phyloP scores from a whole-genome alignment of 192 early-diverging fungal genomes.

The Gaertneriomyces semiglobifer region DNA sequence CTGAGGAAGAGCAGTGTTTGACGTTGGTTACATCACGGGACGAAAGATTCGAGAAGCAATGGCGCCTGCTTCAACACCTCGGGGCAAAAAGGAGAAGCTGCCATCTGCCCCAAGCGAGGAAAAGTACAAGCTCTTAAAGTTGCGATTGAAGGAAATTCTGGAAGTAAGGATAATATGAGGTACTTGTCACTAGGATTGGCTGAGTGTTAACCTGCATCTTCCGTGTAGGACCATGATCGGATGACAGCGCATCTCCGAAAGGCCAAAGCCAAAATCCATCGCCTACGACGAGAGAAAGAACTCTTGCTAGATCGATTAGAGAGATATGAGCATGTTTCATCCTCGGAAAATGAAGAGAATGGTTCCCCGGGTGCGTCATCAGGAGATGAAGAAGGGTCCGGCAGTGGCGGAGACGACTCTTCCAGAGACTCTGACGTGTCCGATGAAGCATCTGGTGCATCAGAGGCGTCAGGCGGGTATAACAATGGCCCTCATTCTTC shows the following conservation, averaged over 20 bases:
- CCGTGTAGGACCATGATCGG: slow-evolving; percentile 31
- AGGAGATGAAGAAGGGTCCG: not conserved
- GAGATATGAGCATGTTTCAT: slow-evolving; percentile 13
- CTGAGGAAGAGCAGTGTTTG: too few relatives aligned
- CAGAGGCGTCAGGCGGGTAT: not conserved
- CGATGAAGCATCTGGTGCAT: not conserved
- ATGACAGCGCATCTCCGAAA: slow-evolving; percentile 22
- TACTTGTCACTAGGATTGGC: not conserved
- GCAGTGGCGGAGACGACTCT: not conserved
- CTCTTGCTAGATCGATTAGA: slow-evolving; percentile 26
- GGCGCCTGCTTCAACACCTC: not conserved
- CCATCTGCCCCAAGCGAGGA: slow-evolving; percentile 13
- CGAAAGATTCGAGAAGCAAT: too few relatives aligned
- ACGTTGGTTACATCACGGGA: too few relatives aligned
- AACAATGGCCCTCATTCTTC: not conserved
- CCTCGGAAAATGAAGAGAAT: slow-evolving; percentile 20
- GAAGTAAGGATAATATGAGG: slow-evolving; percentile 2
- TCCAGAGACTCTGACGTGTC: not conserved
- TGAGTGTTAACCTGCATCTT: not conserved
- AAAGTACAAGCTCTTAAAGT: slow-evolving; percentile 40
- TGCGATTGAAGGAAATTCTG: slow-evolving; percentile 32
- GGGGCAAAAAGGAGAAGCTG: slow-evolving; percentile 5
- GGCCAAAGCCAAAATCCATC: slow-evolving; percentile 12
- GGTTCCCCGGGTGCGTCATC: slow-evolving; percentile 11
- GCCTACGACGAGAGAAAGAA: slow-evolving; percentile 31